Evolutionary conservation across 805 yeast genomes (phyloP).

Genomic region (Sporopachydermia lactativora): DNA sequence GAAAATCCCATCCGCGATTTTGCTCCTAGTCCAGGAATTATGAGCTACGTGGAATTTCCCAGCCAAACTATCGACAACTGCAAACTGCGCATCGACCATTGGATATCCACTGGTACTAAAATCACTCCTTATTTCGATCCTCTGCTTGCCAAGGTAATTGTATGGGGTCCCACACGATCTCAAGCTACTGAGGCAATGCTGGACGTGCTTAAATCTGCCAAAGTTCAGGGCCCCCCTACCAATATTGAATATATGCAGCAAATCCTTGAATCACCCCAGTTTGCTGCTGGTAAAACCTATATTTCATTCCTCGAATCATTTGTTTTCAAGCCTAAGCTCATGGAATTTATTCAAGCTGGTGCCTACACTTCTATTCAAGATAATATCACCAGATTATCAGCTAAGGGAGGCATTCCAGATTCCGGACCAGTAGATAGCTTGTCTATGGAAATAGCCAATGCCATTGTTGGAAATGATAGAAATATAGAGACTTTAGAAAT

Average conservation of each 20-base stretch:
- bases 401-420: slow-evolving; percentile 17
- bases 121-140: slow-evolving; percentile 21
- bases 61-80: slow-evolving; percentile 45
- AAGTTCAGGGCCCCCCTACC: slow-evolving; percentile 17
- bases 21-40: slow-evolving; percentile 18
- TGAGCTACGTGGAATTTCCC: slow-evolving; percentile 14
- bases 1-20: slow-evolving; percentile 17
- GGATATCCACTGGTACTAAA: slow-evolving; percentile 17
- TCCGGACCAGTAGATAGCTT: slow-evolving; percentile 17
- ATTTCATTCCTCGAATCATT: slow-evolving; percentile 14
- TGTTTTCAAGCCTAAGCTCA: slow-evolving; percentile 12
- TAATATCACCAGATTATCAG: slow-evolving; percentile 26
- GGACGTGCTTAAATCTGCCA: slow-evolving; percentile 10
- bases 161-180: slow-evolving; percentile 14
- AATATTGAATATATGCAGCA: slow-evolving; percentile 15
- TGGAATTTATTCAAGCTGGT: slow-evolving; percentile 24
- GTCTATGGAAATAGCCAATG: slow-evolving; percentile 16
- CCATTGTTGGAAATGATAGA: slow-evolving; percentile 14
- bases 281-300: slow-evolving; percentile 11
- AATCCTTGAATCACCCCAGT: slow-evolving; percentile 11
- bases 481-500: slow-evolving; percentile 15
- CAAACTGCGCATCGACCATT: slow-evolving; percentile 16
- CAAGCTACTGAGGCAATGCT: slow-evolving; percentile 12
- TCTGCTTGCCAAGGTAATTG: slow-evolving; percentile 18
- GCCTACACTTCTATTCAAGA: slow-evolving; percentile 42